Conservation (phyloP, 805 yeast species). For the Starmerella etchellsii region DNA sequence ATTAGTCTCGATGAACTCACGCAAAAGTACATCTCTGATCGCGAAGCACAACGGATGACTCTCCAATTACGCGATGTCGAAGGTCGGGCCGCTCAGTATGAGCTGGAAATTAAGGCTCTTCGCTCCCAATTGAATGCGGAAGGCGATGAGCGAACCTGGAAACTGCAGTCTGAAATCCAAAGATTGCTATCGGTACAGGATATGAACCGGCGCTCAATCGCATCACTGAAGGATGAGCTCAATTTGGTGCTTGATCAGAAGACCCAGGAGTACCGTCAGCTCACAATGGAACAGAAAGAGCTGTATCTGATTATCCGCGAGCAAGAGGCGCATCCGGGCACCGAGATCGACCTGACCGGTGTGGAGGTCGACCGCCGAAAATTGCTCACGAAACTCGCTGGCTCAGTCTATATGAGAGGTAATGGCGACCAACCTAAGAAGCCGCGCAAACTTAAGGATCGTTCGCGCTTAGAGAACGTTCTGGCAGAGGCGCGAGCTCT, state of each 20-base stretch:
- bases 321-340: slow-evolving; percentile 11
- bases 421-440: neutral
- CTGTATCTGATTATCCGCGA: slow-evolving; percentile 46
- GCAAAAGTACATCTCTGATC: slow-evolving; percentile 70
- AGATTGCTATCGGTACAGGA: too few species aligned
- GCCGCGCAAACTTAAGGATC: neutral
- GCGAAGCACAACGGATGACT: slow-evolving; percentile 63
- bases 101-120: neutral
- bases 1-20: slow-evolving; percentile 62
- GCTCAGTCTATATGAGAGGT: slow-evolving; percentile 5
- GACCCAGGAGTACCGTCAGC: slow-evolving; percentile 27
- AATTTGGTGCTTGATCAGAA: slow-evolving; percentile 43
- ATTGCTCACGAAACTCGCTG: slow-evolving; percentile 23
- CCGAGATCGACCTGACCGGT: slow-evolving; percentile 4
- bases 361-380: slow-evolving; percentile 27
- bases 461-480: slow-evolving; percentile 26
- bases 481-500: slow-evolving; percentile 39
- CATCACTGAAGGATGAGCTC: slow-evolving; percentile 46
- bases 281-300: slow-evolving; percentile 48
- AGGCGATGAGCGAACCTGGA: too few species aligned
- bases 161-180: neutral
- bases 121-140: neutral
- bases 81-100: neutral
- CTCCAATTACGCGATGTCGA: slow-evolving; percentile 6
- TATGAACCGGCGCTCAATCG: slow-evolving; percentile 39